Conservation (phyloP, 257 asterid species). For the Lycium ferocissimum region DNA sequence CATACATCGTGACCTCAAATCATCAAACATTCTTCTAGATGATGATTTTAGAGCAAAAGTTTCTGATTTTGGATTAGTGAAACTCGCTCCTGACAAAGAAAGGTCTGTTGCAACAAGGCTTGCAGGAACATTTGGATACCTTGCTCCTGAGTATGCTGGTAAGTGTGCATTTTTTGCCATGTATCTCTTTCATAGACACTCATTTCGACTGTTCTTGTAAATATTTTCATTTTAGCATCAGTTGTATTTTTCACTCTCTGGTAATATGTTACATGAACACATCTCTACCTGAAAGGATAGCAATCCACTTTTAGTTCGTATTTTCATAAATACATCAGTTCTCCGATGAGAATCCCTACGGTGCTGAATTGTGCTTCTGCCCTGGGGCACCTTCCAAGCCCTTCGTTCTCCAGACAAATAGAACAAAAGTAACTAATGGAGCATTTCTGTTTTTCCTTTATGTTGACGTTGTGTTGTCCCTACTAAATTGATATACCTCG, state of each 20-base stretch:
- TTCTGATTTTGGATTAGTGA: slow-evolving; percentile 82
- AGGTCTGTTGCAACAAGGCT: slow-evolving; percentile 70
- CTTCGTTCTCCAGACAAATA: slow-evolving; percentile 10
- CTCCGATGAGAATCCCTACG: background rate
- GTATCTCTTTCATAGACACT: slow-evolving; percentile 17
- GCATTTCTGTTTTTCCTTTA: background rate
- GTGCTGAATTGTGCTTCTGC: background rate
- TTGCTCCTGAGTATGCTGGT: slow-evolving; percentile 96
- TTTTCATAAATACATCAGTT: background rate
- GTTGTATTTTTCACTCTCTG: background rate
- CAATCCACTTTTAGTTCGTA: background rate
- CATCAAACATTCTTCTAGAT: slow-evolving; percentile 73
- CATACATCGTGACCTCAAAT: slow-evolving; percentile 84
- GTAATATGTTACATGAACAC: background rate
- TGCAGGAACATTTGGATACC: slow-evolving; percentile 87
- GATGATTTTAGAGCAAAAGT: slow-evolving; percentile 76
- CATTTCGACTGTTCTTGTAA: background rate
- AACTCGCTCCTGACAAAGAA: slow-evolving; percentile 71
- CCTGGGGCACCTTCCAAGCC: background rate
- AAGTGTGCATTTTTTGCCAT: background rate
- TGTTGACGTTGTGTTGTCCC: background rate
- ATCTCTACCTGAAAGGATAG: background rate
- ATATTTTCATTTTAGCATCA: background rate
- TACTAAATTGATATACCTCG: background rate
- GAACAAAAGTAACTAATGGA: slow-evolving; percentile 8